Evolutionary conservation across 768 basidiomycete species (phyloP).

Genomic region (Leccinum rimulosum): DNA sequence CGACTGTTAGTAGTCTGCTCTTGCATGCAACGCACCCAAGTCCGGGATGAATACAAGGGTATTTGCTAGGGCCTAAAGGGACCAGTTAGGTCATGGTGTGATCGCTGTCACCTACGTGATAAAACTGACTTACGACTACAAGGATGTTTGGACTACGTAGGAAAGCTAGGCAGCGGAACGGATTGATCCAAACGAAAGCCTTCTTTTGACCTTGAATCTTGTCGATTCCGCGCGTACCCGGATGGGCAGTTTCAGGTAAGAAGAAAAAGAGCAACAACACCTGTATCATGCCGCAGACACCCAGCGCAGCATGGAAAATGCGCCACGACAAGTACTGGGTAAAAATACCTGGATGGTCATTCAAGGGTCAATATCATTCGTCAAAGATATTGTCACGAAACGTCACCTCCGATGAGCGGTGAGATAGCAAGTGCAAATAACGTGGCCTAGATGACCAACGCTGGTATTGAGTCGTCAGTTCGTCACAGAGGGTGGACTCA

Average conservation of each 20-base stretch:
- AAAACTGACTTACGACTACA: constrained; percentile 43
- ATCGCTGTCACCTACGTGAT: neutral
- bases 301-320: constrained; percentile 49
- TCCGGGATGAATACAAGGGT: constrained; percentile 26
- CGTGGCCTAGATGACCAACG: constrained; percentile 33
- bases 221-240: constrained; percentile 54
- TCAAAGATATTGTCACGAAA: neutral
- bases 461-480: neutral
- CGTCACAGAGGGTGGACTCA: constrained; percentile 23
- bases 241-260: constrained; percentile 68
- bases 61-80: constrained; percentile 43
- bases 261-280: constrained; percentile 40
- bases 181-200: constrained; percentile 54
- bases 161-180: constrained; percentile 48
- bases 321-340: constrained; percentile 70
- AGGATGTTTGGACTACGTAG: constrained; percentile 60
- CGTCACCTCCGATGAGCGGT: constrained; percentile 52
- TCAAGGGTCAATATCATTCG: neutral
- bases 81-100: neutral
- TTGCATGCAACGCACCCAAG: constrained; percentile 31
- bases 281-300: constrained; percentile 37
- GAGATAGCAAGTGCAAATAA: constrained; percentile 62
- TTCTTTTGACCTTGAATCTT: constrained; percentile 30
- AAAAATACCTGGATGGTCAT: constrained; percentile 36
- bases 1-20: neutral